Percentiles rank a stretch among this genome's conserved stretches.
Conservation (phyloP, 306 rosid genomes). For the peach (Prunus persica) region DNA sequence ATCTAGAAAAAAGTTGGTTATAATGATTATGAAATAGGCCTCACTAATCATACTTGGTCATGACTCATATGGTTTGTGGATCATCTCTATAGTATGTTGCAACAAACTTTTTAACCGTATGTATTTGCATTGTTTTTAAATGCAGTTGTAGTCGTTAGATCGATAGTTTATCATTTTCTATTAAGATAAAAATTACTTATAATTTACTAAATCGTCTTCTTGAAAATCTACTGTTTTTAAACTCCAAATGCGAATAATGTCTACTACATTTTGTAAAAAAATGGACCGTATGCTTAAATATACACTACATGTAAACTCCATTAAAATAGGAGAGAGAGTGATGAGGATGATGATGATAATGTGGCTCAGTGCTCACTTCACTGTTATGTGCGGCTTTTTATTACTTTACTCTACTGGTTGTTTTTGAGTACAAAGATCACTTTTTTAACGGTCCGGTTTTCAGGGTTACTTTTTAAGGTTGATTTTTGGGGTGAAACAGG, state of each 20-base stretch:
- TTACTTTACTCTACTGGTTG: background rate
- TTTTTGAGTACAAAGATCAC: background rate
- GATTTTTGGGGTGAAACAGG: background rate
- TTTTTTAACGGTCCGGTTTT: constrained; percentile 13
- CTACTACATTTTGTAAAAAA: too few relatives aligned
- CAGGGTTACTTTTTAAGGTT: constrained; percentile 9
- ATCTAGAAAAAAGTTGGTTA: background rate
- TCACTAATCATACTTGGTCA: background rate
- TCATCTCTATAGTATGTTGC: background rate
- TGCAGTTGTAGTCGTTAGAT: background rate
- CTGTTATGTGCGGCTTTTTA: background rate
- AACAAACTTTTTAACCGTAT: too few relatives aligned
- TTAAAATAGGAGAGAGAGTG: background rate
- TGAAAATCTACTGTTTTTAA: too few relatives aligned
- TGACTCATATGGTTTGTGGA: background rate
- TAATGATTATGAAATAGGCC: background rate
- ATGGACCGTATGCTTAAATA: too few relatives aligned
- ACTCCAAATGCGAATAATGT: too few relatives aligned
- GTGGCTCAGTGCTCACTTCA: background rate
- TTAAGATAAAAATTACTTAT: too few relatives aligned
- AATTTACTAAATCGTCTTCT: too few relatives aligned
- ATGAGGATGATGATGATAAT: background rate
- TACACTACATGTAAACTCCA: background rate
- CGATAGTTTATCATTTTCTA: background rate
- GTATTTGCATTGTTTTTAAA: too few relatives aligned